Evolutionary conservation across 257 asterid genomes (phyloP).

Genomic region (Jacaranda copaia): DNA sequence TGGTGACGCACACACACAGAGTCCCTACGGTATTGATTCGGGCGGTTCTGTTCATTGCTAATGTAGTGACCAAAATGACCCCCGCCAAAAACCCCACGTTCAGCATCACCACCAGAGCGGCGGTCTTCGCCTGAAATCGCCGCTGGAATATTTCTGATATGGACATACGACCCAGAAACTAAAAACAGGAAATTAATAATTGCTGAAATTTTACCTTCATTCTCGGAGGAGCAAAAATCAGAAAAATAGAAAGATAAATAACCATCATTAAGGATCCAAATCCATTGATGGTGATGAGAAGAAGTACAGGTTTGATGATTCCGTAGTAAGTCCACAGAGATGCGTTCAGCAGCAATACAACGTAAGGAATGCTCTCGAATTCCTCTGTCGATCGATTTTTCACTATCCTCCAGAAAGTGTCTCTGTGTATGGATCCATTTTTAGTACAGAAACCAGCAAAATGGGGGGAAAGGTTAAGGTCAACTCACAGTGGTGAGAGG

Average conservation of each 20-base stretch:
- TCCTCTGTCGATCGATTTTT: slow-evolving; percentile 38
- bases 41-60: slow-evolving; percentile 20
- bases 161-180: neutral
- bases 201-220: slow-evolving; percentile 10
- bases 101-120: slow-evolving; percentile 34
- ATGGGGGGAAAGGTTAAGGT: neutral
- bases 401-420: slow-evolving; percentile 38
- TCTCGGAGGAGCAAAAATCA: slow-evolving; percentile 34
- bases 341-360: slow-evolving; percentile 31
- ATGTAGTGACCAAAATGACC: slow-evolving; percentile 29
- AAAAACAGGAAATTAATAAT: neutral
- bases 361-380: slow-evolving; percentile 34
- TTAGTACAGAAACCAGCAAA: neutral
- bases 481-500: slow-evolving; percentile 35
- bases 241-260: slow-evolving; percentile 31
- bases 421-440: neutral
- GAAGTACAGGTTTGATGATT: slow-evolving; percentile 33
- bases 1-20: slow-evolving; percentile 34
- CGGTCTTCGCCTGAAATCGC: slow-evolving; percentile 36
- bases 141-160: neutral
- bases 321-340: slow-evolving; percentile 40
- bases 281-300: slow-evolving; percentile 39
- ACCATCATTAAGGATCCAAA: slow-evolving; percentile 35
- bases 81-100: slow-evolving; percentile 34
- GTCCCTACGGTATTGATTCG: slow-evolving; percentile 31